Percentiles rank a stretch among this genome's conserved stretches.
Evolutionary conservation across 1,139 yeast genomes (phyloP).

Genomic region (Yamadazyma membranifaciens): DNA sequence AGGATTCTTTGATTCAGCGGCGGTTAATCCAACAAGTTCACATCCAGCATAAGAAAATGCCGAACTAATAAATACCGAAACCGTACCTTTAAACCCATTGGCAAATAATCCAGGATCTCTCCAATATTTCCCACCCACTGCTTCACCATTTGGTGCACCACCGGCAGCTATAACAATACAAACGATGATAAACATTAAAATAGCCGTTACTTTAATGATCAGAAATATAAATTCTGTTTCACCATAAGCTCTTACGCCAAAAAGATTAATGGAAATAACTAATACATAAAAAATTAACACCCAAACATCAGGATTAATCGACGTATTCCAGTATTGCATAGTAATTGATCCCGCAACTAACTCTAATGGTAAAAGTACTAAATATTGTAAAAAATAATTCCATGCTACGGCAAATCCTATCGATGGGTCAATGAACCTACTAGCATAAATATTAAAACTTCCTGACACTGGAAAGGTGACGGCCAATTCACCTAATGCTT

Average conservation of each 20-base stretch:
- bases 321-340: slow-evolving; percentile 38
- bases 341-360: slow-evolving; percentile 42
- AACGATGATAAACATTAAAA: slow-evolving; percentile 40
- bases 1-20: slow-evolving; percentile 43
- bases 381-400: slow-evolving; percentile 43
- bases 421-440: slow-evolving; percentile 40
- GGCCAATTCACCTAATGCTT: slow-evolving; percentile 40
- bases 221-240: slow-evolving; percentile 44
- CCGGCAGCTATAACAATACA: slow-evolving; percentile 43
- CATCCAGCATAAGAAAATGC: slow-evolving; percentile 45
- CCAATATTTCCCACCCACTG: slow-evolving; percentile 42
- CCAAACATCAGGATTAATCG: slow-evolving; percentile 38
- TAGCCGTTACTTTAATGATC: slow-evolving; percentile 36
- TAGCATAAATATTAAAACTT: slow-evolving; percentile 38
- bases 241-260: slow-evolving; percentile 45
- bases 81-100: slow-evolving; percentile 43
- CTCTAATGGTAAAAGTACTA: slow-evolving; percentile 33
- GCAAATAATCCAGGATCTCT: slow-evolving; percentile 42
- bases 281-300: slow-evolving; percentile 37
- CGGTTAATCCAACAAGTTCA: slow-evolving; percentile 41
- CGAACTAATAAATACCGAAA: slow-evolving; percentile 41
- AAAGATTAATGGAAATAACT: slow-evolving; percentile 35
- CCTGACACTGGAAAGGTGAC: slow-evolving; percentile 42
- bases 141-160: slow-evolving; percentile 36
- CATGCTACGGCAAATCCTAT: slow-evolving; percentile 45